These are phyloP conservation scores for Epichloe aotearoae DNA, from an alignment of 2,329 filamentous ascomycete species.

Conservation along the genomic window DNA sequence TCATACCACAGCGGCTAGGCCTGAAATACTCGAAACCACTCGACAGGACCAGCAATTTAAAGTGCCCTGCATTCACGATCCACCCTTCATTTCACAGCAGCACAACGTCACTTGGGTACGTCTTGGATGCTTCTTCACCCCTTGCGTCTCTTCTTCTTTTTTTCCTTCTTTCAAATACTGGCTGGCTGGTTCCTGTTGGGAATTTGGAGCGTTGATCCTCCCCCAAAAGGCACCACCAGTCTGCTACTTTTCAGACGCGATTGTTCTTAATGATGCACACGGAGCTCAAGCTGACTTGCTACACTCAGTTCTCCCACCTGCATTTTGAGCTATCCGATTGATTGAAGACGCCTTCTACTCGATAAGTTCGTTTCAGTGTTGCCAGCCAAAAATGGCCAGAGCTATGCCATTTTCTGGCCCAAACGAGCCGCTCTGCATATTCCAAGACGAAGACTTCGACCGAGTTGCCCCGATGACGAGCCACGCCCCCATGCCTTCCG, in stretches of 20 bases:
- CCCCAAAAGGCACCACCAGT: background rate
- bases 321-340: background rate
- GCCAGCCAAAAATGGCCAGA: slow-evolving; percentile 39
- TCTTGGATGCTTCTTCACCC: background rate
- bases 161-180: background rate
- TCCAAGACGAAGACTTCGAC: slow-evolving; percentile 36
- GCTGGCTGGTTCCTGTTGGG: background rate
- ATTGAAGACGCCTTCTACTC: slow-evolving; percentile 1
- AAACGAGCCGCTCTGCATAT: slow-evolving; percentile 37
- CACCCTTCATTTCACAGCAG: slow-evolving; percentile 3
- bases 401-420: slow-evolving; percentile 32
- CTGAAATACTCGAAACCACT: background rate
- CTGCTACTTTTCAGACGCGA: background rate
- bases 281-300: background rate
- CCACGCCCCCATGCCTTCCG: slow-evolving; percentile 42
- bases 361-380: slow-evolving; percentile 2
- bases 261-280: background rate
- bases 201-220: background rate
- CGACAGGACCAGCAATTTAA: background rate
- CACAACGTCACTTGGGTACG: slow-evolving; percentile 2
- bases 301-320: too few species aligned
- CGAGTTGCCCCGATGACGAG: slow-evolving; percentile 36
- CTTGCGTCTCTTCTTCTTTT: background rate
- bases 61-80: slow-evolving; percentile 3
- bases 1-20: slow-evolving; percentile 1